Percentiles rank a stretch among this genome's conserved stretches.
phyloP scores from a whole-genome alignment of 805 yeast genomes.

The Kodamaea kaohsiungensis region DNA sequence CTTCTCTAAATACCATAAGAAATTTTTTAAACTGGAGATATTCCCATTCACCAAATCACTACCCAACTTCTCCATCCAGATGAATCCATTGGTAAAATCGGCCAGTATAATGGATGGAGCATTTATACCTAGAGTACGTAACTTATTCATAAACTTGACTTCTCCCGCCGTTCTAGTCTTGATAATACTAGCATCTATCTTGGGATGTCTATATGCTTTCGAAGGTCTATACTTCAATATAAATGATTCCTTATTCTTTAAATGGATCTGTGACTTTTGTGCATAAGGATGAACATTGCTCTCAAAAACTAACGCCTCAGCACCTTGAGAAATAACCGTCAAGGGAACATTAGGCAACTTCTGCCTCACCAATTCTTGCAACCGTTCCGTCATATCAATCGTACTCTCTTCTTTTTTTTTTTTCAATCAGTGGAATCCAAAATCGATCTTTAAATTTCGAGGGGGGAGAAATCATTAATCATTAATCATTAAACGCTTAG shows the following conservation, averaged over 20 bases:
- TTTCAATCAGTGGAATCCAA: not conserved
- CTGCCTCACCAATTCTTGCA: constrained; percentile 5
- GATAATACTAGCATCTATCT: constrained; percentile 72
- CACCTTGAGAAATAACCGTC: constrained; percentile 76
- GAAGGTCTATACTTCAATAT: constrained; percentile 86
- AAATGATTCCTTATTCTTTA: constrained; percentile 36
- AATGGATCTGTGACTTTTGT: constrained; percentile 17
- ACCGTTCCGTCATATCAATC: constrained; percentile 6
- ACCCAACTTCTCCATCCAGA: constrained; percentile 87
- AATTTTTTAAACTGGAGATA: constrained; percentile 68
- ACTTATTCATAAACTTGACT: constrained; percentile 69
- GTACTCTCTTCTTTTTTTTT: not conserved
- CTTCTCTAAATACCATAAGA: constrained; percentile 63
- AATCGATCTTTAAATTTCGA: not conserved
- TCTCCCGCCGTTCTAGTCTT: constrained; percentile 83
- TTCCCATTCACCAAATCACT: constrained; percentile 50
- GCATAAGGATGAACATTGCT: constrained; percentile 68
- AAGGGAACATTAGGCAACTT: constrained; percentile 51
- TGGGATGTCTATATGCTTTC: constrained; percentile 87
- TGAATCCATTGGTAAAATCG: constrained; percentile 76
- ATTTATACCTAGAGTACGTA: constrained; percentile 53
- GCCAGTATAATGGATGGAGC: constrained; percentile 75
- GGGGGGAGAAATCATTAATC: not conserved
- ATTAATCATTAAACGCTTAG: not conserved
- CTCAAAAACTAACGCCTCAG: constrained; percentile 80